These are phyloP conservation scores for Thielaviopsis populi DNA, from an alignment of 2,329 filamentous ascomycete species.

Conservation along the genomic window DNA sequence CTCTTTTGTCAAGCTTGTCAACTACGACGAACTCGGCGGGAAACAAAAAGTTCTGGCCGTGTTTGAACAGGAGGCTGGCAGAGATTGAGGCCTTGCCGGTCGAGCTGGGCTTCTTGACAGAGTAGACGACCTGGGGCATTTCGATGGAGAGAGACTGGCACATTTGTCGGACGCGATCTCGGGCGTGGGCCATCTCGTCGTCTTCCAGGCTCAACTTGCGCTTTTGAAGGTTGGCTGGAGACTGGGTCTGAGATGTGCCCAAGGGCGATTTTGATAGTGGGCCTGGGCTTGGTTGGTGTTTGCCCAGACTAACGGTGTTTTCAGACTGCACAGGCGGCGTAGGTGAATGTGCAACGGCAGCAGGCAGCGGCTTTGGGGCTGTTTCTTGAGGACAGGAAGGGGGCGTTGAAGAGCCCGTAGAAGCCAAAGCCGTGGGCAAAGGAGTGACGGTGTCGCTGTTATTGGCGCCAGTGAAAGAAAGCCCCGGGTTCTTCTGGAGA, in stretches of 20 bases:
- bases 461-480: too few species aligned
- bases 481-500: too few species aligned
- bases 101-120: background rate
- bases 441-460: too few species aligned
- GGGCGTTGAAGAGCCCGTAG: background rate
- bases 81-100: background rate
- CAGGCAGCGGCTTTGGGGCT: background rate
- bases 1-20: conserved; percentile 23
- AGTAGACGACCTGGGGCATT: background rate
- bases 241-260: background rate
- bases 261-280: background rate
- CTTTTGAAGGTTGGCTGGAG: background rate
- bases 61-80: background rate
- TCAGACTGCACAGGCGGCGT: background rate
- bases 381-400: background rate
- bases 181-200: background rate
- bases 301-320: background rate
- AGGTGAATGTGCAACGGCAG: too few species aligned
- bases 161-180: background rate
- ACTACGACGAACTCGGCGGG: conserved; percentile 26
- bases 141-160: background rate
- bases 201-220: background rate
- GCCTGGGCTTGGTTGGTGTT: background rate
- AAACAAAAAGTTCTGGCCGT: conserved; percentile 19
- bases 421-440: background rate